Conservation (phyloP, 2,329 filamentous ascomycete genomes). For the Talaromyces sp. region DNA sequence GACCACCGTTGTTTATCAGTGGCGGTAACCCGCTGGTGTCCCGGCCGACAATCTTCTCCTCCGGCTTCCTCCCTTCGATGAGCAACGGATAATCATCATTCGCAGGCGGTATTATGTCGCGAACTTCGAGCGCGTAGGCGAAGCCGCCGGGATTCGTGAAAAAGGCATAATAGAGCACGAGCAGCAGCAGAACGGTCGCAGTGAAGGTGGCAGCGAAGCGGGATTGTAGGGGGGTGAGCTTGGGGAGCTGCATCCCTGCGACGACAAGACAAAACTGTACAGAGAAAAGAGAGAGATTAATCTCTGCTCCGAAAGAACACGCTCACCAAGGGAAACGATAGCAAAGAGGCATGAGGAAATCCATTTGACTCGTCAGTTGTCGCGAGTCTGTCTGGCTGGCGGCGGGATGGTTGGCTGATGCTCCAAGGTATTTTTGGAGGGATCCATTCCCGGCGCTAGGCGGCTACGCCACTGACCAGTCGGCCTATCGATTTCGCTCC, state of each 20-base stretch:
- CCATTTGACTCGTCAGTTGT: background rate
- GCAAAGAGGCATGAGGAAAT: background rate
- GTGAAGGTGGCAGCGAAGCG: slow-evolving; percentile 64
- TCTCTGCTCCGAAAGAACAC: slow-evolving; percentile 7
- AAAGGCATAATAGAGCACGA: slow-evolving; percentile 57
- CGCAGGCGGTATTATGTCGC: slow-evolving; percentile 31
- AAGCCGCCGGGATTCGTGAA: slow-evolving; percentile 53
- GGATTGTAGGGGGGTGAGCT: slow-evolving; percentile 65
- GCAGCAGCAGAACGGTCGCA: slow-evolving; percentile 55
- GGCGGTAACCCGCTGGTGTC: slow-evolving; percentile 31
- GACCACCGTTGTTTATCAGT: slow-evolving; percentile 61
- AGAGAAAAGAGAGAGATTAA: background rate
- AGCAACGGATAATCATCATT: slow-evolving; percentile 45
- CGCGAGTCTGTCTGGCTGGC: background rate
- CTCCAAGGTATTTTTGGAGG: background rate
- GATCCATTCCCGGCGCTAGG: background rate
- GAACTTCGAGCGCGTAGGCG: slow-evolving; percentile 58
- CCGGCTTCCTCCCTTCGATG: slow-evolving; percentile 20
- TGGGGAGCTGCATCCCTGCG: slow-evolving; percentile 31
- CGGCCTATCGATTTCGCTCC: too few relatives aligned
- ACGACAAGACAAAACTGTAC: background rate
- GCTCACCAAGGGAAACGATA: slow-evolving; percentile 1
- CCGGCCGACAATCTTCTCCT: slow-evolving; percentile 16
- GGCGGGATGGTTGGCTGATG: background rate
- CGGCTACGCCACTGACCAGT: background rate